Percentiles rank a stretch among this genome's conserved stretches.
Conservation (phyloP, 2,329 filamentous ascomycete species). For the Chalaropsis ovoidea region DNA sequence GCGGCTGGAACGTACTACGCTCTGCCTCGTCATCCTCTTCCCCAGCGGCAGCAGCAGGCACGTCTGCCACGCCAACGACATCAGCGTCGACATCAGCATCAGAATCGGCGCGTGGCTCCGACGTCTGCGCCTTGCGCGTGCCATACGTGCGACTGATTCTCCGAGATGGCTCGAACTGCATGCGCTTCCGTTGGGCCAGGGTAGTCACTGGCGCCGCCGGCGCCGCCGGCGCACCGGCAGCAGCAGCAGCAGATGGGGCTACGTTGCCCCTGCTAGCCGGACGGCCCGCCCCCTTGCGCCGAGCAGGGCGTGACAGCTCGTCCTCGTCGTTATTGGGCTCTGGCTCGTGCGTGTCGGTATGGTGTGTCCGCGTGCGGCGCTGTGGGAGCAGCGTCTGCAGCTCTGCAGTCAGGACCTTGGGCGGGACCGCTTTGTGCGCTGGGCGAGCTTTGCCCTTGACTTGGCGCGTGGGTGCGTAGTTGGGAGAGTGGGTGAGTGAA, state of each 20-base stretch:
- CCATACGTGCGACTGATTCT: slow-evolving; percentile 27
- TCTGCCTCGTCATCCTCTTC: slow-evolving; percentile 33
- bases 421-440: slow-evolving; percentile 36
- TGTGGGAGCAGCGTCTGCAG: slow-evolving; percentile 46
- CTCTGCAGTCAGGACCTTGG: slow-evolving; percentile 45
- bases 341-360: slow-evolving; percentile 30
- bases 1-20: slow-evolving; percentile 36
- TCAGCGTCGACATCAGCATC: not conserved
- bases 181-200: slow-evolving; percentile 25
- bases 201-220: slow-evolving; percentile 27
- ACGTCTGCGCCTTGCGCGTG: slow-evolving; percentile 24
- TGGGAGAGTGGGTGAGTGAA: slow-evolving; percentile 57
- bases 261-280: slow-evolving; percentile 31
- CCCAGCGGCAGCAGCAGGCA: not conserved
- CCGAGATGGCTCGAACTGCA: slow-evolving; percentile 29
- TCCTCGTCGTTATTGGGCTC: slow-evolving; percentile 45
- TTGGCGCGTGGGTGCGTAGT: slow-evolving; percentile 35
- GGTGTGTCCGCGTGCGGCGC: slow-evolving; percentile 36
- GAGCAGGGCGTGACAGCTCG: slow-evolving; percentile 39
- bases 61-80: slow-evolving; percentile 27
- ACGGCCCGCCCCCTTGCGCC: slow-evolving; percentile 32
- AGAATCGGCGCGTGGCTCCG: slow-evolving; percentile 21
- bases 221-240: slow-evolving; percentile 31
- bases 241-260: slow-evolving; percentile 24
- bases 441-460: slow-evolving; percentile 30